A percentile compares a stretch with the other conserved stretches of the same genome.
Conservation (phyloP, 2,329 filamentous ascomycete genomes). For the Cordyceps tenuipes region DNA sequence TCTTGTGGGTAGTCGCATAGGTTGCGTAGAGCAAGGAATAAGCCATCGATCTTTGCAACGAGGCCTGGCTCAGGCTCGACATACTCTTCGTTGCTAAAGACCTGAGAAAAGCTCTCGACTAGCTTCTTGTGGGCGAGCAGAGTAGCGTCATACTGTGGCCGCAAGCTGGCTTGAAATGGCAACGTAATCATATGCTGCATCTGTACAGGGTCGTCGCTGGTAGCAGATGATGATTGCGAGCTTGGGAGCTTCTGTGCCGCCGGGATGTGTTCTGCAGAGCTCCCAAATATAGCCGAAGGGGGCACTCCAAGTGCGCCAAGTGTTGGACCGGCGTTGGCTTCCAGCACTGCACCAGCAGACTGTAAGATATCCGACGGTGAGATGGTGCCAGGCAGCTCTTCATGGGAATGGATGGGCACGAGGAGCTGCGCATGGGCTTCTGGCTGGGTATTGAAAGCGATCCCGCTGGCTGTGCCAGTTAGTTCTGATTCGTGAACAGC, state of each 20-base stretch:
- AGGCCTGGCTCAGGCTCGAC: constrained; percentile 31
- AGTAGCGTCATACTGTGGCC: constrained; percentile 43
- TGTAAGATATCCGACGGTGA: constrained; percentile 13
- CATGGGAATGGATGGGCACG: not conserved
- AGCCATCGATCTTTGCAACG: constrained; percentile 38
- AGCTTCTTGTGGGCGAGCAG: constrained; percentile 35
- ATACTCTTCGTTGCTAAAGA: constrained; percentile 33
- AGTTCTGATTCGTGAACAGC: not conserved
- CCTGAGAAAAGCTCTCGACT: constrained; percentile 37
- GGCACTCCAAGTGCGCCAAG: not conserved
- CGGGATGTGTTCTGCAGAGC: not conserved
- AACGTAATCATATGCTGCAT: constrained; percentile 46
- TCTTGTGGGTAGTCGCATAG: constrained; percentile 51
- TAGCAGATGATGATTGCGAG: constrained; percentile 12
- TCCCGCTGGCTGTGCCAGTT: not conserved
- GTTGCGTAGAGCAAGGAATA: constrained; percentile 43
- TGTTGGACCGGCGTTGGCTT: not conserved
- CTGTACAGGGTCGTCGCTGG: constrained; percentile 6
- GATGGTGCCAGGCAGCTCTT: constrained; percentile 6
- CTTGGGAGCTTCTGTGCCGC: constrained; percentile 8
- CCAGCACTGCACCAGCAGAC: not conserved
- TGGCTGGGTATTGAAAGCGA: constrained; percentile 5
- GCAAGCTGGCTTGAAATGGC: constrained; percentile 44
- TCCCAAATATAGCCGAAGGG: constrained; percentile 4
- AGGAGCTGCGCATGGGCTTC: not conserved